Evolutionary conservation across 2,329 filamentous ascomycete genomes (phyloP).

Genomic region (Fusarium sp.): DNA sequence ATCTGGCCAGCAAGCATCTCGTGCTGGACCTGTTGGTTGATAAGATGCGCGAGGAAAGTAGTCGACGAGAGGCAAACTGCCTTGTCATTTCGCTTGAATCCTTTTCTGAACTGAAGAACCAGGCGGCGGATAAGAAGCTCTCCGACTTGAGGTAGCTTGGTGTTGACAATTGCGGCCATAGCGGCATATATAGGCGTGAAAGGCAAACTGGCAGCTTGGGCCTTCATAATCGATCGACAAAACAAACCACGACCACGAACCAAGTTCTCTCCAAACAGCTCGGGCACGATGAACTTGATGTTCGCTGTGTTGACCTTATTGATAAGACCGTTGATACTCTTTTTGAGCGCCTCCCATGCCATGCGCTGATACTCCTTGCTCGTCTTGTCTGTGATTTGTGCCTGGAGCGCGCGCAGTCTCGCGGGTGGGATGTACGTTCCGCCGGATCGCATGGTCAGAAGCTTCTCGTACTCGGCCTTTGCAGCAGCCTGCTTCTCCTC

Average conservation of each 20-base stretch:
- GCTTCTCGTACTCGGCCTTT: constrained; percentile 93
- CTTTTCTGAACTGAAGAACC: constrained; percentile 93
- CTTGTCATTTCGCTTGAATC: constrained; percentile 97
- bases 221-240: constrained; percentile 98
- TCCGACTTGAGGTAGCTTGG: constrained; percentile 93
- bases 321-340: constrained; percentile 97
- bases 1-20: constrained; percentile 96
- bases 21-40: constrained; percentile 95
- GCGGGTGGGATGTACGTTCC: constrained; percentile 97
- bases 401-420: constrained; percentile 88
- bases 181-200: constrained; percentile 97
- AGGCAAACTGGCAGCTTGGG: constrained; percentile 92
- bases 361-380: constrained; percentile 98
- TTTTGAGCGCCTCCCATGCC: constrained; percentile 99
- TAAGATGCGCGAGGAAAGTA: constrained; percentile 93
- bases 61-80: constrained; percentile 92
- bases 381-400: constrained; percentile 95
- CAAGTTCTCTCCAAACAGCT: constrained; percentile 94
- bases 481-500: constrained; percentile 89
- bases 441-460: constrained; percentile 91
- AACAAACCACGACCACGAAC: constrained; percentile 92
- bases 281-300: constrained; percentile 96
- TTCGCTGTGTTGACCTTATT: constrained; percentile 99
- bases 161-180: constrained; percentile 97
- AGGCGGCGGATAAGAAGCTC: constrained; percentile 88